Evolutionary conservation across 805 yeast species (phyloP).

Genomic region (Ogataea kodamae): DNA sequence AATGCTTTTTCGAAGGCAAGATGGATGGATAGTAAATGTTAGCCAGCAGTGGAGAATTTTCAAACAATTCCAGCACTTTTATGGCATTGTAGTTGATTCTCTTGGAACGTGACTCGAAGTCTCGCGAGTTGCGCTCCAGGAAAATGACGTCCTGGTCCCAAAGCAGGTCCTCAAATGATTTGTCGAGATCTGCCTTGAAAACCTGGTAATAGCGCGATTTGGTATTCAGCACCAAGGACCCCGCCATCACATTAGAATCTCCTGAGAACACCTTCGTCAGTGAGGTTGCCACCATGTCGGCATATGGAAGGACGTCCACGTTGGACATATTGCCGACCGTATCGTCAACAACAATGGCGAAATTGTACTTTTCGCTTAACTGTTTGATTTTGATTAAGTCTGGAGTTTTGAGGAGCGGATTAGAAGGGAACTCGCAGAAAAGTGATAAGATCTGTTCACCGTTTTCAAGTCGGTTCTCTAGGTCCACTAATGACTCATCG

Average conservation of each 20-base stretch:
- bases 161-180: slow-evolving; percentile 64
- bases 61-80: slow-evolving; percentile 51
- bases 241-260: slow-evolving; percentile 94
- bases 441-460: slow-evolving; percentile 72
- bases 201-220: slow-evolving; percentile 44
- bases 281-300: slow-evolving; percentile 85
- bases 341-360: slow-evolving; percentile 86
- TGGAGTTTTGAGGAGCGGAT: slow-evolving; percentile 87
- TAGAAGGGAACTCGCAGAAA: slow-evolving; percentile 92
- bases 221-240: slow-evolving; percentile 78
- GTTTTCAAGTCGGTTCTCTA: slow-evolving; percentile 56
- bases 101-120: slow-evolving; percentile 63
- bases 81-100: slow-evolving; percentile 55
- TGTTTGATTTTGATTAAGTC: slow-evolving; percentile 61
- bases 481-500: slow-evolving; percentile 57
- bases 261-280: slow-evolving; percentile 92
- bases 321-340: slow-evolving; percentile 91
- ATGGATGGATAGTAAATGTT: slow-evolving; percentile 70
- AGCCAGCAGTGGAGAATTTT: slow-evolving; percentile 50
- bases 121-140: slow-evolving; percentile 90
- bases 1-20: slow-evolving; percentile 52
- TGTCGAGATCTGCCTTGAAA: slow-evolving; percentile 49
- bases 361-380: slow-evolving; percentile 65
- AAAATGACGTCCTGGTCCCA: slow-evolving; percentile 96
- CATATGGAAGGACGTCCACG: slow-evolving; percentile 71